phyloP scores from a whole-genome alignment of 129 eudicot species.

The Saposhnikovia divaricata region DNA sequence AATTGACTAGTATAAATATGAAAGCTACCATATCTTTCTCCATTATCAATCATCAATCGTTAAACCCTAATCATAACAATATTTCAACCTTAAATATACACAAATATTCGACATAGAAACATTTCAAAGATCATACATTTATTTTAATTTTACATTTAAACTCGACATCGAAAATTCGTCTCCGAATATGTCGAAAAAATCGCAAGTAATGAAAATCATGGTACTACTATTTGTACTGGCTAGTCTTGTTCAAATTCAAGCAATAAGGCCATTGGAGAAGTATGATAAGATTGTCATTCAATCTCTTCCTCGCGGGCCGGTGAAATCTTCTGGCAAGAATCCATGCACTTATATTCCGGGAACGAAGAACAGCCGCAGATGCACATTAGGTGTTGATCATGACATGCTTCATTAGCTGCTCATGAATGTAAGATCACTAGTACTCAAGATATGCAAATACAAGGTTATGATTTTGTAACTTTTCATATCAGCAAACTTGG shows the following conservation, averaged over 20 bases:
- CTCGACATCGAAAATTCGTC: no score
- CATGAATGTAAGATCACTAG: no score
- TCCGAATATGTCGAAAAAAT: not conserved
- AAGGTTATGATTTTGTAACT: not conserved
- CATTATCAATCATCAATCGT: no score
- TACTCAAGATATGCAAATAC: no score
- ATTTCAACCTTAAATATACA: no score
- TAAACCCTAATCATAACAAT: no score
- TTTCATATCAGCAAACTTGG: no score
- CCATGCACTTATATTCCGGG: conserved; percentile 10
- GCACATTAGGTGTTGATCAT: not conserved
- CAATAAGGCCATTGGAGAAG: not conserved
- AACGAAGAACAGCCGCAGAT: not conserved
- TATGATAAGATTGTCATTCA: not conserved
- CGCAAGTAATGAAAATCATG: not conserved
- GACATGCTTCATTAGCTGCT: not conserved
- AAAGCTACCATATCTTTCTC: not conserved
- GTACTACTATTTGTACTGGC: not conserved
- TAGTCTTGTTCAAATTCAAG: not conserved
- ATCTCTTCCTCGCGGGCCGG: conserved; percentile 7
- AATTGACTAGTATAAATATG: no score
- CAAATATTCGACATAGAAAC: no score
- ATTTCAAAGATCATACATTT: not conserved
- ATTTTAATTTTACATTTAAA: no score
- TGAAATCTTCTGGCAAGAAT: not conserved